Evolutionary conservation across 2,329 filamentous ascomycete genomes (phyloP), one percentile per base, ranked within the genome.

Genomic region (Aphanocladium album): DNA sequence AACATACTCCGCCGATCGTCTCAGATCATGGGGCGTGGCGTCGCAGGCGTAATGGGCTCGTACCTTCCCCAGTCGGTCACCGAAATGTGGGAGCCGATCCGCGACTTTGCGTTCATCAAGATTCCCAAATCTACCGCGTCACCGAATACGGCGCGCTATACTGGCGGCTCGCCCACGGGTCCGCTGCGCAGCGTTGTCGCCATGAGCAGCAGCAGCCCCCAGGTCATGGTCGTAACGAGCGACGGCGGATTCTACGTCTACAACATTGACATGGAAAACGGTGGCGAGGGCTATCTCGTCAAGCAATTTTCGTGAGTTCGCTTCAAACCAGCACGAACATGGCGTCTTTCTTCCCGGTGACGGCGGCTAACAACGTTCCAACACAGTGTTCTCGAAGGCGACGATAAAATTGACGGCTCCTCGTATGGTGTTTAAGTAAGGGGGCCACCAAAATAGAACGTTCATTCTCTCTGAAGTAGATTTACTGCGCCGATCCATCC

Each of bases 211-310:
- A 96, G 88, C 71, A 93, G 90, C 27, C 95, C 95, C 1, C 93
- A 98, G 69, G 90, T 99, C 53, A 98, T 99, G 93, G 91, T 98
- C 0, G 93, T 97, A 16, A 99, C 95, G 0, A 97, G 89, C 67
- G 95, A 99, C 72, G 95, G 95, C 11, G 89, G 89, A 25, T 98
- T 97, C 70, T 96, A 95, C 68, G 89, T 98, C 33, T 99, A 93
- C 75, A 93, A 91, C 65, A 92, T 99, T 59, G 93, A 99, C 72
- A 85, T 99, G 79, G 93, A 96, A 67, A 90, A 90, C 63, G 95
- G 95, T 19, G 95, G 95, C 25, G 95, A 99, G 76, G 95, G 95
- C 0, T 90, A 89, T 53, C 76, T 99, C 67, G 87, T 93, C 57
- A 96, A 96, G 73, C 91, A 96, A 71, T 96, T 92, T 73, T 96